Conservation (phyloP, 148 eudicot species). For the Beta vulgaris region DNA sequence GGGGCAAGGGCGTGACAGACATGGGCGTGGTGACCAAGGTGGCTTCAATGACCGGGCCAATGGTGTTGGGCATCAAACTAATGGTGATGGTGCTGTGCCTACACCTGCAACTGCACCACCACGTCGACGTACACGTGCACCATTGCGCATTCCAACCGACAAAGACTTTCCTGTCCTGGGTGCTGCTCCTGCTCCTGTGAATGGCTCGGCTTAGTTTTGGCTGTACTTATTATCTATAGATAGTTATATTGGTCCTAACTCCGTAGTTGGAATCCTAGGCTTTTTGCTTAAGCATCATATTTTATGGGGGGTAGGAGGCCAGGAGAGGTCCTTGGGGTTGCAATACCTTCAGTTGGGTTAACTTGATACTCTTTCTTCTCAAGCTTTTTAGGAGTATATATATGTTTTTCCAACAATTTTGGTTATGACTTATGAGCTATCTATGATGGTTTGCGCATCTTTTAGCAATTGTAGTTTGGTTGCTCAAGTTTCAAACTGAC, state of each 20-base stretch:
- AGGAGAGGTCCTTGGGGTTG: too few relatives aligned
- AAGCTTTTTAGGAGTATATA: not conserved
- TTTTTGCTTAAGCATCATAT: not conserved
- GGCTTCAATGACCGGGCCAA: not conserved
- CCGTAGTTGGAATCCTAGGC: not conserved
- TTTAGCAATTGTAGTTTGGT: too few relatives aligned
- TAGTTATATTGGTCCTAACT: not conserved
- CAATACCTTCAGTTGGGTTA: not conserved
- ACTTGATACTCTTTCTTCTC: not conserved
- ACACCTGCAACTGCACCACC: too few relatives aligned
- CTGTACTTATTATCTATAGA: not conserved
- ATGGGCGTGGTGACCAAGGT: conserved; percentile 1
- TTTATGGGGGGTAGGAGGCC: not conserved
- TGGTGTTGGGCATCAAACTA: not conserved
- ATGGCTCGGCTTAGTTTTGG: not conserved
- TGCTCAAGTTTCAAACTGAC: too few relatives aligned
- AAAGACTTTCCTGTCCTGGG: conserved; percentile 15
- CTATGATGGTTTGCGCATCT: too few relatives aligned
- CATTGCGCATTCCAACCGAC: not conserved
- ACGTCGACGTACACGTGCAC: not conserved
- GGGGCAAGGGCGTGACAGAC: not conserved
- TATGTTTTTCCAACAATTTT: too few relatives aligned
- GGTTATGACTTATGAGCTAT: too few relatives aligned
- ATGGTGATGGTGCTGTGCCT: not conserved
- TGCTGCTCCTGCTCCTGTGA: not conserved